Percentiles rank a stretch among this genome's conserved stretches.
phyloP scores from a whole-genome alignment of 1,139 yeast genomes.

The Magnusiomyces sp. region DNA sequence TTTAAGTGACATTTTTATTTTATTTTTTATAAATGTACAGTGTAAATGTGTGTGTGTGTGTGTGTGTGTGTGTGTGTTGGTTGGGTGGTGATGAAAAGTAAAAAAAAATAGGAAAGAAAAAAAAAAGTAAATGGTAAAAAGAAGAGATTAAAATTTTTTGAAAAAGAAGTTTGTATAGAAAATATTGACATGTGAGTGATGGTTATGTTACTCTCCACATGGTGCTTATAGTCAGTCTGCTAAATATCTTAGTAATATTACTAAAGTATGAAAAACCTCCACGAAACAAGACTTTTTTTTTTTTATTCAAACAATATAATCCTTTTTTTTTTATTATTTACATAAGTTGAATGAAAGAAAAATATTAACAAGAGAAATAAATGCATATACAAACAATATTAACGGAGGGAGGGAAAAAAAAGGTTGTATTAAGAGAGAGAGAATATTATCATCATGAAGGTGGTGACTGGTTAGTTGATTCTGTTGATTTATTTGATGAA shows the following conservation, averaged over 20 bases:
- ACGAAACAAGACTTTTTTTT: too few relatives aligned
- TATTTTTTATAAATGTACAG: not conserved
- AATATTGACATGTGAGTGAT: not conserved
- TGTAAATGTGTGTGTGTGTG: too few relatives aligned
- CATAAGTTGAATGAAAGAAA: not conserved
- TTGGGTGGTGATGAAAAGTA: not conserved
- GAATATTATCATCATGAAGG: too few relatives aligned
- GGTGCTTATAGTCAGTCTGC: too few relatives aligned
- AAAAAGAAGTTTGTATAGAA: not conserved
- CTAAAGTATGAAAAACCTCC: too few relatives aligned
- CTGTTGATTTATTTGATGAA: not conserved
- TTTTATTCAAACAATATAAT: too few relatives aligned
- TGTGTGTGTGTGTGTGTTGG: not conserved
- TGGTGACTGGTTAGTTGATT: not conserved
- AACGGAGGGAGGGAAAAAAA: too few relatives aligned
- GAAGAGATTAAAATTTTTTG: not conserved
- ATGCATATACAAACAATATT: not conserved
- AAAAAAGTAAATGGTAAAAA: not conserved
- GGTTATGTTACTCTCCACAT: too few relatives aligned
- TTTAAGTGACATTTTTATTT: slow-evolving; percentile 25
- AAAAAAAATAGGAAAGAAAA: not conserved
- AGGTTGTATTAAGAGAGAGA: not conserved
- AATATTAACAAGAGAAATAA: not conserved
- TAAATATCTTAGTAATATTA: too few relatives aligned
- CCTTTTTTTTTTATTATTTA: not conserved